A percentile compares a stretch with the other conserved stretches of the same genome.
Conservation (phyloP, 768 basidiomycete genomes). For the Lactarius psammicola region DNA sequence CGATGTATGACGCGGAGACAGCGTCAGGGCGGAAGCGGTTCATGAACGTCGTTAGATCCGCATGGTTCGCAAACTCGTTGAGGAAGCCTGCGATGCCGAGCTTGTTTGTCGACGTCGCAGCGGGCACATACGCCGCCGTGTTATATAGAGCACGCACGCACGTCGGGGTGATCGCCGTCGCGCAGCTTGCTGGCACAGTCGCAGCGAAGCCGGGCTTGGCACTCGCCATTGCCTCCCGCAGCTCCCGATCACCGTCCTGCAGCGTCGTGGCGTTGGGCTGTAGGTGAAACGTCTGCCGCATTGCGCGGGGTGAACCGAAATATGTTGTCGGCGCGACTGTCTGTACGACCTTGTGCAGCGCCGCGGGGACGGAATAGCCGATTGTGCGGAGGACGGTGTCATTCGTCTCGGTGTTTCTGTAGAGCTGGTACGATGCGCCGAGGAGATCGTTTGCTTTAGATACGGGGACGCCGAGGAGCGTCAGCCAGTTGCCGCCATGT, state of each 20-base stretch:
- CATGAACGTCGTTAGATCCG: too few relatives aligned
- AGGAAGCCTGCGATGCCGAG: conserved; percentile 48
- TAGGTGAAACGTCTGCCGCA: conserved; percentile 53
- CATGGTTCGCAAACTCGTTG: conserved; percentile 47
- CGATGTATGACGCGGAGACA: background rate
- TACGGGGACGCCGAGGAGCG: conserved; percentile 48
- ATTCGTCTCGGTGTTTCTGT: conserved; percentile 47
- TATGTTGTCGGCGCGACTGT: conserved; percentile 61
- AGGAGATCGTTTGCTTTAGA: conserved; percentile 61
- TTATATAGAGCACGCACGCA: too few relatives aligned
- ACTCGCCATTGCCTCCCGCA: too few relatives aligned
- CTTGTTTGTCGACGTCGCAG: conserved; percentile 34
- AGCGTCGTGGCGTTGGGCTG: conserved; percentile 45
- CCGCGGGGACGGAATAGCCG: conserved; percentile 57
- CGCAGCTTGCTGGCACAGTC: too few relatives aligned
- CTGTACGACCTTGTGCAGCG: conserved; percentile 53
- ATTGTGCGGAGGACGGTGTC: conserved; percentile 55
- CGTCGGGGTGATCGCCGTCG: too few relatives aligned
- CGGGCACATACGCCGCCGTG: too few relatives aligned
- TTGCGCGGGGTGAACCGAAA: conserved; percentile 54
- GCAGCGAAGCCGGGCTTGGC: too few relatives aligned
- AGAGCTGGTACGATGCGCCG: conserved; percentile 53
- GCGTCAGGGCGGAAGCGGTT: too few relatives aligned
- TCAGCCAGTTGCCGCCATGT: conserved; percentile 56
- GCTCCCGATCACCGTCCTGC: too few relatives aligned